phyloP scores from a whole-genome alignment of 805 yeast genomes.

The Saturnispora mendoncae region DNA sequence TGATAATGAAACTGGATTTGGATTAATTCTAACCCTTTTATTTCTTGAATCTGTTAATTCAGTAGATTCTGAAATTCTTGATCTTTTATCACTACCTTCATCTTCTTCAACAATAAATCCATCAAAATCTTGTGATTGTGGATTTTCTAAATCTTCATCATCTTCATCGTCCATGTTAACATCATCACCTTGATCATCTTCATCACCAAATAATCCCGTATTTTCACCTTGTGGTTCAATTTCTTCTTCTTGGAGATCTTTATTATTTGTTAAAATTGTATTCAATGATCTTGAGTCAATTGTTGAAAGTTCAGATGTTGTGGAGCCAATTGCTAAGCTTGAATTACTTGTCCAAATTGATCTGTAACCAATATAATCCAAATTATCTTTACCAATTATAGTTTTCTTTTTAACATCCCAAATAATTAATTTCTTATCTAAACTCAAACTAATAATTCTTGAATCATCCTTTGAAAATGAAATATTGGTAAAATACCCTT shows the following conservation, averaged over 20 bases:
- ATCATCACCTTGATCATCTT: conserved; percentile 18
- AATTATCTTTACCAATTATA: conserved; percentile 16
- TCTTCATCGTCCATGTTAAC: conserved; percentile 17
- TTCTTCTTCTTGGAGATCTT: conserved; percentile 15
- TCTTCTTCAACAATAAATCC: conserved; percentile 57
- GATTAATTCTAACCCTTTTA: conserved; percentile 6
- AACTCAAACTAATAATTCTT: conserved; percentile 48
- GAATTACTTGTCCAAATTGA: conserved; percentile 11
- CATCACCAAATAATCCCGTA: conserved; percentile 9
- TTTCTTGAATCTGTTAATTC: conserved; percentile 10
- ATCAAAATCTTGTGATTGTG: conserved; percentile 33
- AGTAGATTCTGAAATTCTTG: conserved; percentile 13
- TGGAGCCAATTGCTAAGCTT: conserved; percentile 11
- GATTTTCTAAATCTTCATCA: conserved; percentile 16
- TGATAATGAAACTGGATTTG: too few species aligned
- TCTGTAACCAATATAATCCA: conserved; percentile 9
- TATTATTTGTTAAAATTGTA: background rate
- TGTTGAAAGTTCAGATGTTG: conserved; percentile 10
- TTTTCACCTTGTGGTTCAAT: conserved; percentile 12
- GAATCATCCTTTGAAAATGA: conserved; percentile 56
- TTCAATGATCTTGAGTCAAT: conserved; percentile 12
- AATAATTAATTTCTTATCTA: conserved; percentile 42
- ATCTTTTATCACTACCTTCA: conserved; percentile 20
- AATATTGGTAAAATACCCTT: conserved; percentile 38
- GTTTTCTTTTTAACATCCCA: conserved; percentile 42